A percentile compares a stretch with the other conserved stretches of the same genome.
Evolutionary conservation across 208 protist species (phyloP).

Genomic region (Tetramitus jugosus): DNA sequence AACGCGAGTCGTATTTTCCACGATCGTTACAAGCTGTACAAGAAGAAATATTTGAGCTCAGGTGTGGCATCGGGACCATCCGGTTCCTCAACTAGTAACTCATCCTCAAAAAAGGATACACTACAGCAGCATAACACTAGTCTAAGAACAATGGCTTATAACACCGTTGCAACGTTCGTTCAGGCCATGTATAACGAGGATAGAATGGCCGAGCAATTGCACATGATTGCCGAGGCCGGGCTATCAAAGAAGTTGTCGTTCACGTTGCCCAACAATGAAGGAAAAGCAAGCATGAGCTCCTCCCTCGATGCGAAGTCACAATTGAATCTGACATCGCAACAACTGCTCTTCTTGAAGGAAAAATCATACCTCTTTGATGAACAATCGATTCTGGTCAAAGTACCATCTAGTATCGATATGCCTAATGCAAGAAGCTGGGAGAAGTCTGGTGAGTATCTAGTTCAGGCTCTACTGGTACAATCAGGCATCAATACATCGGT

Average conservation of each 20-base stretch:
- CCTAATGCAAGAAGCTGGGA: neutral
- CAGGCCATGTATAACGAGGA: neutral
- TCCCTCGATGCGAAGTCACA: too few relatives aligned
- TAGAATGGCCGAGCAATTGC: neutral
- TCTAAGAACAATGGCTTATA: neutral
- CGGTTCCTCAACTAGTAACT: too few relatives aligned
- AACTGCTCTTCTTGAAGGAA: neutral
- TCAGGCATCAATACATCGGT: neutral
- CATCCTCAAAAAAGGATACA: too few relatives aligned
- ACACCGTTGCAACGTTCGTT: neutral
- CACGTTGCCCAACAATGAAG: too few relatives aligned
- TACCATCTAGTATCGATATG: neutral
- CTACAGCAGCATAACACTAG: neutral
- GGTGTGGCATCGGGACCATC: too few relatives aligned
- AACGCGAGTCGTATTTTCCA: neutral
- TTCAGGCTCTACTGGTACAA: neutral
- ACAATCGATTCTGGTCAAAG: neutral
- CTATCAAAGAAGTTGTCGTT: neutral
- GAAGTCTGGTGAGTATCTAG: neutral
- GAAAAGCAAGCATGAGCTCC: too few relatives aligned
- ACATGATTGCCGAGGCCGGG: neutral
- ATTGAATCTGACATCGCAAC: neutral
- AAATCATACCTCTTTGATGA: neutral
- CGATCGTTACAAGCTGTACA: neutral
- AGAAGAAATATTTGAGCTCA: neutral